A percentile compares a stretch with the other conserved stretches of the same genome.
Evolutionary conservation across 495 filamentous ascomycete genomes (phyloP).

Genomic region (Tuber umbilicatum): DNA sequence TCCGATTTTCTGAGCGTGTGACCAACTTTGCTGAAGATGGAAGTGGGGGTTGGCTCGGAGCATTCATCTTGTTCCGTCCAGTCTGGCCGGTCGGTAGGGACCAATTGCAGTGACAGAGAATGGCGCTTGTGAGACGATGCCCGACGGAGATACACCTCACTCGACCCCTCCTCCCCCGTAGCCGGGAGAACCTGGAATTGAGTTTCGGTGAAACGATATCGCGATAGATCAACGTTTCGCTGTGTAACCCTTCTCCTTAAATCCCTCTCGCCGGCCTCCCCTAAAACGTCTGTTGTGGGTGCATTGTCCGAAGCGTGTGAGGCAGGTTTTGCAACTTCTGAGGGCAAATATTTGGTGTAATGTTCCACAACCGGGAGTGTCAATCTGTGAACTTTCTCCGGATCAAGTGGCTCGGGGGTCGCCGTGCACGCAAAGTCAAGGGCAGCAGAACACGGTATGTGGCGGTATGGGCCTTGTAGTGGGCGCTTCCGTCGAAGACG

Average conservation of each 20-base stretch:
- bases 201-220: constrained; percentile 7
- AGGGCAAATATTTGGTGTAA: constrained; percentile 7
- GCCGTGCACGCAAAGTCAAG: constrained; percentile 27
- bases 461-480: constrained; percentile 19
- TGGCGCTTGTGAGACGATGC: constrained; percentile 6
- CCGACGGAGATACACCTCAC: neutral
- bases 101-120: neutral
- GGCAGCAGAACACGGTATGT: constrained; percentile 29
- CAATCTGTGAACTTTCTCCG: constrained; percentile 18
- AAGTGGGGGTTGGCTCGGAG: neutral
- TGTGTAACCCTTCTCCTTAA: constrained; percentile 6
- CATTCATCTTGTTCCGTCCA: constrained; percentile 32
- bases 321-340: neutral
- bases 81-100: constrained; percentile 20
- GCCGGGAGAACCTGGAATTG: neutral
- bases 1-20: constrained; percentile 11
- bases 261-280: neutral
- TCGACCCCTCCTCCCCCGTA: neutral
- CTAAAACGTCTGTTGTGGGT: neutral
- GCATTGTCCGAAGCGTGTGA: neutral
- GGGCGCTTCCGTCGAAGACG: constrained; percentile 5
- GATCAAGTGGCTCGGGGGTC: constrained; percentile 20
- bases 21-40: constrained; percentile 13
- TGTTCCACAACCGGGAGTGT: constrained; percentile 15
- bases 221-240: constrained; percentile 8